Evolutionary conservation across 257 asterid genomes (phyloP).

Genomic region (Solanum sparsipilum): DNA sequence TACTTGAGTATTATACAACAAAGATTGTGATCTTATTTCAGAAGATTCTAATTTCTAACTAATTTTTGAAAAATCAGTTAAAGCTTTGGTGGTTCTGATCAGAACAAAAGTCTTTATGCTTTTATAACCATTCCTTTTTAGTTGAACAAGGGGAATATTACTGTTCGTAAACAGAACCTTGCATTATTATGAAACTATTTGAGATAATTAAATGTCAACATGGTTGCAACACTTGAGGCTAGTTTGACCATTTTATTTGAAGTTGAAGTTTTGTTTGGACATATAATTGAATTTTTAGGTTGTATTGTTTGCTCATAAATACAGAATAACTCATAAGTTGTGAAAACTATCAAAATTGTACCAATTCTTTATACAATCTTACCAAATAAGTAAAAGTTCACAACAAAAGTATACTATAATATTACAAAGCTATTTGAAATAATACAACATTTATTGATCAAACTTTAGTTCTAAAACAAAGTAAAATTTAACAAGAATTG

Average conservation of each 20-base stretch:
- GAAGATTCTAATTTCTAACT: background rate
- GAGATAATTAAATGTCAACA: background rate
- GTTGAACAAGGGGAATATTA: background rate
- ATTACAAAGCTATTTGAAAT: too few relatives aligned
- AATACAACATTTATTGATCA: too few relatives aligned
- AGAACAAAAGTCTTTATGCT: background rate
- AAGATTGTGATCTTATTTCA: background rate
- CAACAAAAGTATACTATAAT: too few relatives aligned
- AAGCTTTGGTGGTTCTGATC: background rate
- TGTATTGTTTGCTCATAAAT: background rate
- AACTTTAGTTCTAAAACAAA: background rate
- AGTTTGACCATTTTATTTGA: too few relatives aligned
- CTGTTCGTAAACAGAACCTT: constrained; percentile 2
- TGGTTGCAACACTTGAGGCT: background rate
- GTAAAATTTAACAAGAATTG: background rate
- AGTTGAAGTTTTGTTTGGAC: background rate
- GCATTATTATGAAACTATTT: background rate
- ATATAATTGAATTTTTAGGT: background rate
- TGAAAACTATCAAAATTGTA: background rate
- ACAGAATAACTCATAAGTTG: background rate
- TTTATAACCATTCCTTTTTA: background rate
- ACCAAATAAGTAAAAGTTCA: background rate
- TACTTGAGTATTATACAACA: background rate
- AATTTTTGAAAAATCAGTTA: background rate
- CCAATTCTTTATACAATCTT: too few relatives aligned